Evolutionary conservation across 495 filamentous ascomycete species (phyloP), one percentile per base, ranked within the genome.

Genomic region (Viridothelium virens): DNA sequence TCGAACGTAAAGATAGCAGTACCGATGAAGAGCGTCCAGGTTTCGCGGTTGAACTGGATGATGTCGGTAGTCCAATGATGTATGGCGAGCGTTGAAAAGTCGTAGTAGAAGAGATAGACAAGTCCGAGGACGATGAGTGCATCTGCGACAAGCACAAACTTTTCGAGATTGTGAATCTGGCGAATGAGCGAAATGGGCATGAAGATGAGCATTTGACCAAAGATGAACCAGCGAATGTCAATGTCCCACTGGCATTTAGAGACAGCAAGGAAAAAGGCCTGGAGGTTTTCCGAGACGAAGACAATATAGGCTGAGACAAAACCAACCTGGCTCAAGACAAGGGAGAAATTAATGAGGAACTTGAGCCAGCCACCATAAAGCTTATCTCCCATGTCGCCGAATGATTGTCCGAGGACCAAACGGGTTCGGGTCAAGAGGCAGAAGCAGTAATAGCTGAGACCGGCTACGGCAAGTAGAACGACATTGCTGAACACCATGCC

Each of bases 1-100:
- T 88, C 86, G 64, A 87, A 88, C 1, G 85, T 86, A 73, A 87
- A 88, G 73, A 88, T 87, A 2, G 84, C 80, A 2, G 83, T 79
- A 63, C 86, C 86, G 63, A 88, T 78, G 50, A 83, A 87, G 16
- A 88, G 76, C 0, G 86, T 87, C 71, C 84, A 88, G 38, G 78
- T 76, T 12, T 74, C 72, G 0, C 85, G 83, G 75, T 87, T 88
- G 77, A 88, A 88, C 4, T 85, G 73, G 25, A 78, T 73, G 2
- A 88, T 83, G 1, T 76, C 79, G 38, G 77, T 68, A 66, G 80
- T 81, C 36, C 83, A 73, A 48, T 82, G 82, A 39, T 76, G 66
- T 0, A 73, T 56, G 0, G 79, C 74, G 36, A 88, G 72, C 14
- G 77, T 74, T n/a, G 74, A 75, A 53, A 85, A 78, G 67, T 86